Conservation (phyloP, 495 filamentous ascomycete genomes). For the Talaromyces nanjingensis region DNA sequence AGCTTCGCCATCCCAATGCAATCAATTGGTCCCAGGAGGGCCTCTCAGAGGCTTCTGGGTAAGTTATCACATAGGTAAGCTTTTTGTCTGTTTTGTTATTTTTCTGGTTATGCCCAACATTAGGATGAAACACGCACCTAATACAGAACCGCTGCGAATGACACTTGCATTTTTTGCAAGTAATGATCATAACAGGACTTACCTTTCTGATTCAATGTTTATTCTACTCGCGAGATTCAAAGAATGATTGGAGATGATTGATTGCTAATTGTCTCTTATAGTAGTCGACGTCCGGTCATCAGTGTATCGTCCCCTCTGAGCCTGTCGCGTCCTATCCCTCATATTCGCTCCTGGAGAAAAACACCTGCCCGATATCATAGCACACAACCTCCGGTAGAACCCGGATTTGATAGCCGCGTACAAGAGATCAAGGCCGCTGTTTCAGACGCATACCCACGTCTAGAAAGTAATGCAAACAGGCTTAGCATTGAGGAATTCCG, state of each 20-base stretch:
- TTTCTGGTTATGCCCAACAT: background rate
- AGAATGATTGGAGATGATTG: background rate
- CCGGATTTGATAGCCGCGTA: conserved; percentile 40
- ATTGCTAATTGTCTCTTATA: background rate
- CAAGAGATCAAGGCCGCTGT: conserved; percentile 39
- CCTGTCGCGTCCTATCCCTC: background rate
- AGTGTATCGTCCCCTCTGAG: background rate
- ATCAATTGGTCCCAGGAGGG: conserved; percentile 29
- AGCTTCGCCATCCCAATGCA: conserved; percentile 24
- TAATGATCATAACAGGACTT: conserved; percentile 35
- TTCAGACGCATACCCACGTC: conserved; percentile 46
- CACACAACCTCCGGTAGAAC: conserved; percentile 27
- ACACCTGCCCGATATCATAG: conserved; percentile 15
- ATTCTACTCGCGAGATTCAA: background rate
- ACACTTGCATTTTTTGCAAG: conserved; percentile 42
- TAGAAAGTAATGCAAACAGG: conserved; percentile 21
- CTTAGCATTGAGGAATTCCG: conserved; percentile 34
- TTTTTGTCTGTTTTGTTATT: conserved; percentile 10
- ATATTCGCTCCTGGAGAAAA: conserved; percentile 6
- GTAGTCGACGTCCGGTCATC: background rate
- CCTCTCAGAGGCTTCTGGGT: conserved; percentile 18
- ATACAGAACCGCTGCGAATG: conserved; percentile 95
- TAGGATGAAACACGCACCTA: conserved; percentile 46
- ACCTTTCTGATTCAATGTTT: conserved; percentile 15
- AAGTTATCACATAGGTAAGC: conserved; percentile 27